A percentile compares a stretch with the other conserved stretches of the same genome.
Conservation (phyloP, 1,284 basidiomycete species). For the Apiotrichum sp. region DNA sequence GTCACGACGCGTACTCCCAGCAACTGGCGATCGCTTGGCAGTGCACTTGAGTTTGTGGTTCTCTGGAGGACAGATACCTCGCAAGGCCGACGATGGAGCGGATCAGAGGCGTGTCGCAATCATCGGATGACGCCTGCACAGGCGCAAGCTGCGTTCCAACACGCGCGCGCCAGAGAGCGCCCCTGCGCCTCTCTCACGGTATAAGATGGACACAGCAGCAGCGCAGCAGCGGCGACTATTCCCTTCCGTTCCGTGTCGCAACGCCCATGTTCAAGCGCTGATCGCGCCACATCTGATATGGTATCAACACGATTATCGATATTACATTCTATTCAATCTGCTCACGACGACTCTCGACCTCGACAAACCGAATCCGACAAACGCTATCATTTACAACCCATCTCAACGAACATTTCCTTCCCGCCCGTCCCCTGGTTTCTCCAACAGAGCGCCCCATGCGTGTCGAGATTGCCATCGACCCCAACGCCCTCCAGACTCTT, state of each 20-base stretch:
- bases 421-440: constrained; percentile 39
- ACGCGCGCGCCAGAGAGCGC: neutral
- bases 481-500: constrained; percentile 64
- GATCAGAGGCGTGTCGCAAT: neutral
- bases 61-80: neutral
- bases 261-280: constrained; percentile 11
- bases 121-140: constrained; percentile 3
- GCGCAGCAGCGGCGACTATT: constrained; percentile 8
- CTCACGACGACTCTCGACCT: neutral
- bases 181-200: neutral
- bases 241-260: neutral
- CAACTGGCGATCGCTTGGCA: neutral
- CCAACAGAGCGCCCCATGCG: constrained; percentile 89
- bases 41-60: neutral
- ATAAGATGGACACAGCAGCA: neutral
- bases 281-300: constrained; percentile 6
- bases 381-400: neutral
- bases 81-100: neutral
- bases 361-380: neutral
- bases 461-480: constrained; percentile 94
- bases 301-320: neutral
- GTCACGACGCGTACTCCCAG: neutral
- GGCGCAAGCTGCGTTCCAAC: neutral
- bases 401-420: constrained; percentile 22
- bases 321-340: neutral